These are phyloP conservation scores for Phytophthora pini DNA, from an alignment of 352 stramenopile species.

Conservation along the genomic window DNA sequence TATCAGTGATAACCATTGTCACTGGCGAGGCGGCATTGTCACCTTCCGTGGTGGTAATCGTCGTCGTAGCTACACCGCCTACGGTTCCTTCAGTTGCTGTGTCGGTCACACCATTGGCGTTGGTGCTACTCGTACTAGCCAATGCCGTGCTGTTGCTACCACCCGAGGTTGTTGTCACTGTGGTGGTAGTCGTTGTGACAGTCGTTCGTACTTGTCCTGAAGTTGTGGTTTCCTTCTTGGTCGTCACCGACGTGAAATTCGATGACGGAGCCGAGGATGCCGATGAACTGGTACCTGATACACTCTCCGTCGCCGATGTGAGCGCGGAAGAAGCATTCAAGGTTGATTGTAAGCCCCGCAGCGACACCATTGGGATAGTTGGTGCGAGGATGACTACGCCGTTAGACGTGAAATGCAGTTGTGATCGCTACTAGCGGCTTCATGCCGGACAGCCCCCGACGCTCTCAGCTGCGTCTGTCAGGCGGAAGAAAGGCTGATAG, in stretches of 20 bases:
- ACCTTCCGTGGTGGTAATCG: conserved; percentile 17
- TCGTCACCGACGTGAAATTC: conserved; percentile 23
- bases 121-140: too few relatives aligned
- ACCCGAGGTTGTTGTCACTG: conserved; percentile 25
- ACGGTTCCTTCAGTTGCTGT: conserved; percentile 3
- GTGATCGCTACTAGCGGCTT: conserved; percentile 12
- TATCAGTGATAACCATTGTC: conserved; percentile 26
- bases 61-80: conserved; percentile 21
- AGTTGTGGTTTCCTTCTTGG: conserved; percentile 25
- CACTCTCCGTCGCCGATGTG: conserved; percentile 16
- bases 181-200: conserved; percentile 29
- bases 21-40: conserved; percentile 17
- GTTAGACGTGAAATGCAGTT: conserved; percentile 55
- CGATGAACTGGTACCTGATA: conserved; percentile 3
- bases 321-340: conserved; percentile 4
- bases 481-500: conserved; percentile 22
- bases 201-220: conserved; percentile 27
- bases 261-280: conserved; percentile 6
- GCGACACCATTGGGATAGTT: conserved; percentile 27
- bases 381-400: conserved; percentile 35
- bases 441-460: conserved; percentile 11
- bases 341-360: conserved; percentile 32
- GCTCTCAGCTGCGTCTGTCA: conserved; percentile 21
- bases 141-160: conserved; percentile 9
- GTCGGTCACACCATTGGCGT: conserved; percentile 14